These are phyloP conservation scores for Talaromyces islandicus DNA, from an alignment of 2,329 filamentous ascomycete species.

Conservation along the genomic window DNA sequence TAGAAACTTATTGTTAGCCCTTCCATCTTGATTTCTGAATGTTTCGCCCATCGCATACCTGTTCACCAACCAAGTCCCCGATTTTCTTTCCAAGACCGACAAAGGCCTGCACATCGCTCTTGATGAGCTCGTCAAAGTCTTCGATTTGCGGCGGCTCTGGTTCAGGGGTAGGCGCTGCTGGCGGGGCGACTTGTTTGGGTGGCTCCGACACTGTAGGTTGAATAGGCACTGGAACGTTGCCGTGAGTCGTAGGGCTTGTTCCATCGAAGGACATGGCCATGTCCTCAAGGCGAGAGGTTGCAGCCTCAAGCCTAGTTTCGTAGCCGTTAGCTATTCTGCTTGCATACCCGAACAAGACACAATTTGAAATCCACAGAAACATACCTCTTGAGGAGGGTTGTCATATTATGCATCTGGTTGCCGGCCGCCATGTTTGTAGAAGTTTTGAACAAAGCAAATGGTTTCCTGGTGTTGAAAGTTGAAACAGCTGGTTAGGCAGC, in stretches of 20 bases:
- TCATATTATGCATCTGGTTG: constrained; percentile 91
- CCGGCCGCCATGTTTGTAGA: constrained; percentile 54
- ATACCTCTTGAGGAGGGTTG: constrained; percentile 96
- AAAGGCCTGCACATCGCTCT: constrained; percentile 68
- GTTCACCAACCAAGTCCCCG: constrained; percentile 71
- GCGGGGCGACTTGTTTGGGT: constrained; percentile 30
- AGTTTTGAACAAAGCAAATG: neutral
- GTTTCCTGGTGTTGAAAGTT: neutral
- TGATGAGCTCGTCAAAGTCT: constrained; percentile 78
- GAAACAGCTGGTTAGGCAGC: neutral
- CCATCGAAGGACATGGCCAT: constrained; percentile 68
- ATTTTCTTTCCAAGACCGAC: constrained; percentile 70
- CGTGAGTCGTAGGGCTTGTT: constrained; percentile 38
- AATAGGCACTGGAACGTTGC: constrained; percentile 17
- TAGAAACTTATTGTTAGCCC: constrained; percentile 22
- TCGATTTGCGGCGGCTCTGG: constrained; percentile 70
- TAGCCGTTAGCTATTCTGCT: constrained; percentile 5
- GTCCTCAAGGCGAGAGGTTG: constrained; percentile 91
- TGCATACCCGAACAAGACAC: neutral
- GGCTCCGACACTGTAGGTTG: constrained; percentile 19
- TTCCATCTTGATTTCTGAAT: neutral
- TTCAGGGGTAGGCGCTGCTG: constrained; percentile 48
- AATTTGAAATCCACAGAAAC: constrained; percentile 22
- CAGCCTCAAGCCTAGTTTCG: constrained; percentile 79
- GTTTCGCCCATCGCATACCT: constrained; percentile 49